These are phyloP conservation scores for Azolla pinnata DNA, from an alignment of 75 land plant species.

Conservation along the genomic window DNA sequence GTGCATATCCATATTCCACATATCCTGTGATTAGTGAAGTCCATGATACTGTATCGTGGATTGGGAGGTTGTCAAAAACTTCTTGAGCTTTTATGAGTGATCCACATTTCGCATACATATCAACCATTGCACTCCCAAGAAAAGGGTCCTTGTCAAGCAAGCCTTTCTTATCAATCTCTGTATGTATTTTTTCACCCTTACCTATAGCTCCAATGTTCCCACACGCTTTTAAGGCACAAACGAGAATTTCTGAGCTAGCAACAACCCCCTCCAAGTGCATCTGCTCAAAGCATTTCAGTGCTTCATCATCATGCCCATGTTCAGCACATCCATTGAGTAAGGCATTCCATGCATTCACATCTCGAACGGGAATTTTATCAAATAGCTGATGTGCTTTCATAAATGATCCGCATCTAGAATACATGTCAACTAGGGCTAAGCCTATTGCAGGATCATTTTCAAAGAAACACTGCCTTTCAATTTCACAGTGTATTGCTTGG, in stretches of 20 bases:
- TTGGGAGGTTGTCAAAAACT: slow-evolving; percentile 12
- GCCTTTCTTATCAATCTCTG: slow-evolving; percentile 4
- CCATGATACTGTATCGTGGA: slow-evolving; percentile 15
- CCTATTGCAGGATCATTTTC: slow-evolving; percentile 13
- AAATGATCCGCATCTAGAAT: slow-evolving; percentile 31
- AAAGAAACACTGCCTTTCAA: slow-evolving; percentile 13
- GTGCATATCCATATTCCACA: slow-evolving; percentile 15
- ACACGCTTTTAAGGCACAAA: slow-evolving; percentile 10
- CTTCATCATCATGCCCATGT: slow-evolving; percentile 31
- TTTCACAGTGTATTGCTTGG: slow-evolving; percentile 20
- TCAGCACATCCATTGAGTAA: slow-evolving; percentile 20
- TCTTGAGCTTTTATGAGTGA: slow-evolving; percentile 4
- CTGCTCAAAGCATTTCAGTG: slow-evolving; percentile 29
- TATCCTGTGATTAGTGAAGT: slow-evolving; percentile 32
- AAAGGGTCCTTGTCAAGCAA: slow-evolving; percentile 2
- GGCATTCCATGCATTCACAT: slow-evolving; percentile 35
- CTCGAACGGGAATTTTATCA: slow-evolving; percentile 5
- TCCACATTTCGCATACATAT: slow-evolving; percentile 13
- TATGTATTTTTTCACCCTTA: slow-evolving; percentile 7
- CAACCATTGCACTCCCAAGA: slow-evolving; percentile 8
- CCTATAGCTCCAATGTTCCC: not conserved
- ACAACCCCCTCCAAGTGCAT: slow-evolving; percentile 34
- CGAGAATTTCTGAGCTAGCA: slow-evolving; percentile 4
- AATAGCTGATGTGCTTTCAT: slow-evolving; percentile 24
- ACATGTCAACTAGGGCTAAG: slow-evolving; percentile 35